phyloP scores from a whole-genome alignment of 176 grass and related monocot species.

The Paspalum notatum region DNA sequence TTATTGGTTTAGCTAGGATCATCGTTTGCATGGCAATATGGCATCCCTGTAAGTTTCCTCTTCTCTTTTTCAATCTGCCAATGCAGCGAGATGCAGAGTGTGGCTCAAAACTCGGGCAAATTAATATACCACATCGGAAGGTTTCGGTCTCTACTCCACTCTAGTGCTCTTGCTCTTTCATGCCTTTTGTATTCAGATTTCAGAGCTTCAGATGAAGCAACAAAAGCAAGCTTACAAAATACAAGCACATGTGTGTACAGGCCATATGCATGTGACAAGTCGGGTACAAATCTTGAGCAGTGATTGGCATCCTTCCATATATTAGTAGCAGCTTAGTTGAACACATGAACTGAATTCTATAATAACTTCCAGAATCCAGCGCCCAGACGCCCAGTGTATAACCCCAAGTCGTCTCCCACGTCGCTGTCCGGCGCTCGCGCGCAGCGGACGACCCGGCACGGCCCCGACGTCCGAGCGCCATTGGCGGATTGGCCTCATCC shows the following conservation, averaged over 20 bases:
- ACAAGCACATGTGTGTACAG: neutral
- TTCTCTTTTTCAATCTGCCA: neutral
- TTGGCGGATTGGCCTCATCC: neutral
- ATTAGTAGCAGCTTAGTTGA: neutral
- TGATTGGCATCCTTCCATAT: neutral
- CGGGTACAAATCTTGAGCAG: neutral
- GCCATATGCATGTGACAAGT: neutral
- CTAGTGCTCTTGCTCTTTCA: neutral
- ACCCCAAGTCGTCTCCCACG: neutral
- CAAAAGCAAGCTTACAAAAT: neutral
- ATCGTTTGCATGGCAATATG: constrained; percentile 52
- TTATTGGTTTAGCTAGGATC: constrained; percentile 29
- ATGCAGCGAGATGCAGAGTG: constrained; percentile 61
- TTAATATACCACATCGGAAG: neutral
- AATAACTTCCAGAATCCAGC: neutral
- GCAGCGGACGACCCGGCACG: constrained; percentile 35
- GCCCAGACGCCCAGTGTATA: neutral
- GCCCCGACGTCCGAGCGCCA: neutral
- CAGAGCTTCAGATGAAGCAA: constrained; percentile 7
- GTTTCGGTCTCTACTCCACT: neutral
- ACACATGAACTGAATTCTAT: neutral
- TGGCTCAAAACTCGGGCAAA: constrained; percentile 42
- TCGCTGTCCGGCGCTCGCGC: constrained; percentile 24
- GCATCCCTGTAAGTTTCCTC: constrained; percentile 51
- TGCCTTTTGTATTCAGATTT: neutral